phyloP scores from a whole-genome alignment of 441 rosid species.

The Aquilaria agallochum region DNA sequence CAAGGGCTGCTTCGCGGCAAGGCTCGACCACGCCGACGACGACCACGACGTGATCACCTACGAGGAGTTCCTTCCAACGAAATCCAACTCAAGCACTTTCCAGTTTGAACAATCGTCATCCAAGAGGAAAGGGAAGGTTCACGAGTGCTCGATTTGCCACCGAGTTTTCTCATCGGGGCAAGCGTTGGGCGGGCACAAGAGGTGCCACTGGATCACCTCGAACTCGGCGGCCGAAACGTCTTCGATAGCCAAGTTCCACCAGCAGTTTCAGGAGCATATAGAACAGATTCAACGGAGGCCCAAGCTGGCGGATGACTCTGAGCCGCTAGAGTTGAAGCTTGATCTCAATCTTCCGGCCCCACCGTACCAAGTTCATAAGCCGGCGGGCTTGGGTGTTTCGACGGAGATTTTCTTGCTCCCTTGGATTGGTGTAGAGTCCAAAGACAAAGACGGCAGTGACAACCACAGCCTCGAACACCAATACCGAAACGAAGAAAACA shows the following conservation, averaged over 20 bases:
- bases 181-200: constrained; percentile 94
- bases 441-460: constrained; percentile 9
- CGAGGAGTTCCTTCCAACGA: constrained; percentile 32
- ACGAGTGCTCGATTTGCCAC: constrained; percentile 89
- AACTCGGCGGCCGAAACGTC: constrained; percentile 45
- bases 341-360: constrained; percentile 31
- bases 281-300: constrained; percentile 45
- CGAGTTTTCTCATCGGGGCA: constrained; percentile 91
- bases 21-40: constrained; percentile 44
- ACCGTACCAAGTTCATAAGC: neutral
- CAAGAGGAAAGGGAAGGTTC: constrained; percentile 70
- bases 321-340: constrained; percentile 20
- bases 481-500: too few species aligned
- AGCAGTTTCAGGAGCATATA: constrained; percentile 38
- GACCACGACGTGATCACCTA: constrained; percentile 34
- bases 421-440: constrained; percentile 8
- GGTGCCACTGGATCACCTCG: constrained; percentile 97
- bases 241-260: constrained; percentile 45
- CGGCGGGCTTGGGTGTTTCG: constrained; percentile 1
- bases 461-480: neutral
- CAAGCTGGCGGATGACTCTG: constrained; percentile 19
- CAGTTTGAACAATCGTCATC: constrained; percentile 37
- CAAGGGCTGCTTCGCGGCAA: constrained; percentile 92
- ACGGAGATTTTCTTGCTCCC: constrained; percentile 15
- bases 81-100: constrained; percentile 24